Conservation (phyloP, 495 filamentous ascomycete genomes). For the Penicillium cinerascens region DNA sequence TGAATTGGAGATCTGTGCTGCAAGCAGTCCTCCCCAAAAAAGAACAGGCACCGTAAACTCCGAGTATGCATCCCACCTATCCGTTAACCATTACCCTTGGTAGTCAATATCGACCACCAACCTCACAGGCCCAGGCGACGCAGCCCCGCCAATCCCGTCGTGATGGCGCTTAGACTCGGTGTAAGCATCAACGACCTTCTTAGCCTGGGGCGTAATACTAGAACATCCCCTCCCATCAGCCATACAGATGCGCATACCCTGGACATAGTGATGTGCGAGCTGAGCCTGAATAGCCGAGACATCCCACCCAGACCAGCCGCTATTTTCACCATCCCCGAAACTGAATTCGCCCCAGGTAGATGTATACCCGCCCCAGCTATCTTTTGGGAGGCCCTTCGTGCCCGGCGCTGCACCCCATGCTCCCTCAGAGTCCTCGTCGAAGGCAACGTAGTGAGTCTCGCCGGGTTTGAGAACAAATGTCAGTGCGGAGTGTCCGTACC, state of each 20-base stretch:
- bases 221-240: slow-evolving; percentile 30
- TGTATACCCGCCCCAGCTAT: slow-evolving; percentile 36
- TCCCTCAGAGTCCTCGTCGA: slow-evolving; percentile 47
- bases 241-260: slow-evolving; percentile 39
- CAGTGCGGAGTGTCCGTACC: slow-evolving; percentile 43
- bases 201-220: slow-evolving; percentile 28
- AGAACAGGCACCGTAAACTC: background rate
- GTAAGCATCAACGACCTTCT: slow-evolving; percentile 34
- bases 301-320: slow-evolving; percentile 43
- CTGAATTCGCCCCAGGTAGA: slow-evolving; percentile 47
- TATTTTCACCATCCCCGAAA: slow-evolving; percentile 35
- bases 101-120: slow-evolving; percentile 33
- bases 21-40: background rate
- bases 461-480: slow-evolving; percentile 42
- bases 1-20: background rate
- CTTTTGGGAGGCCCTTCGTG: slow-evolving; percentile 25
- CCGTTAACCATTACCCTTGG: slow-evolving; percentile 11
- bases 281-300: slow-evolving; percentile 47
- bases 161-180: slow-evolving; percentile 21
- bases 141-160: slow-evolving; percentile 37
- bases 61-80: slow-evolving; percentile 1
- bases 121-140: slow-evolving; percentile 28
- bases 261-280: slow-evolving; percentile 27
- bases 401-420: slow-evolving; percentile 38
- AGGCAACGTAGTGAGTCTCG: slow-evolving; percentile 43